Conservation (phyloP, 2,329 filamentous ascomycete species). For the Grosmannia serpens region DNA sequence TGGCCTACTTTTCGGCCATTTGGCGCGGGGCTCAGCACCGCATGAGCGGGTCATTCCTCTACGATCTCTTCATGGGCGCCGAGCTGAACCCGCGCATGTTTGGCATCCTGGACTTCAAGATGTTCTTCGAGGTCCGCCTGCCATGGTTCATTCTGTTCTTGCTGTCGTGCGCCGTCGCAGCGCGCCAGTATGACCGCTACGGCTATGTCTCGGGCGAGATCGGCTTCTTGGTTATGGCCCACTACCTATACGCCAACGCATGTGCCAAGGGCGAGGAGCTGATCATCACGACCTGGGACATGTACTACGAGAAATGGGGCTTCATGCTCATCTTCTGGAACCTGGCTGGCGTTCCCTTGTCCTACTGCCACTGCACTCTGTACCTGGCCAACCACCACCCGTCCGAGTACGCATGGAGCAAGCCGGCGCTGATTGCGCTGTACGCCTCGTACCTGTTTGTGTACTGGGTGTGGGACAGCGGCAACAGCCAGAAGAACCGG, state of each 20-base stretch:
- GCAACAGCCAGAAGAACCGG: conserved; percentile 75
- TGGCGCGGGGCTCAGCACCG: conserved; percentile 74
- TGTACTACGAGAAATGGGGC: conserved; percentile 83
- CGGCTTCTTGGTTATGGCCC: conserved; percentile 62
- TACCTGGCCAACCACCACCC: conserved; percentile 68
- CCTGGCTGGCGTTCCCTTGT: conserved; percentile 67
- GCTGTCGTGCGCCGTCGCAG: conserved; percentile 54
- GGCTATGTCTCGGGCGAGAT: conserved; percentile 68
- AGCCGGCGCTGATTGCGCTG: conserved; percentile 45
- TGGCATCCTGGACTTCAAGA: conserved; percentile 77
- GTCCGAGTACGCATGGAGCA: conserved; percentile 55
- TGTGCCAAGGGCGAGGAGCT: conserved; percentile 75
- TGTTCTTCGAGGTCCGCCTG: conserved; percentile 80
- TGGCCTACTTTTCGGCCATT: conserved; percentile 79
- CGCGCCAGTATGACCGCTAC: conserved; percentile 65
- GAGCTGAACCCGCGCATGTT: conserved; percentile 83
- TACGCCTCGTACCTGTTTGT: conserved; percentile 58
- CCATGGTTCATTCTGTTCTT: conserved; percentile 79
- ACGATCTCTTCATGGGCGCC: conserved; percentile 87
- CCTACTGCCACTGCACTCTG: conserved; percentile 74
- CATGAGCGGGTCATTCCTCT: conserved; percentile 74
- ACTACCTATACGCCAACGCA: conserved; percentile 73
- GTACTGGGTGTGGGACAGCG: conserved; percentile 78
- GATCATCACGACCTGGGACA: conserved; percentile 74
- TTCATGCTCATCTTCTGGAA: conserved; percentile 92